Evolutionary conservation across 345 rosid genomes (phyloP).

Genomic region (Hibiscus mutabilis): DNA sequence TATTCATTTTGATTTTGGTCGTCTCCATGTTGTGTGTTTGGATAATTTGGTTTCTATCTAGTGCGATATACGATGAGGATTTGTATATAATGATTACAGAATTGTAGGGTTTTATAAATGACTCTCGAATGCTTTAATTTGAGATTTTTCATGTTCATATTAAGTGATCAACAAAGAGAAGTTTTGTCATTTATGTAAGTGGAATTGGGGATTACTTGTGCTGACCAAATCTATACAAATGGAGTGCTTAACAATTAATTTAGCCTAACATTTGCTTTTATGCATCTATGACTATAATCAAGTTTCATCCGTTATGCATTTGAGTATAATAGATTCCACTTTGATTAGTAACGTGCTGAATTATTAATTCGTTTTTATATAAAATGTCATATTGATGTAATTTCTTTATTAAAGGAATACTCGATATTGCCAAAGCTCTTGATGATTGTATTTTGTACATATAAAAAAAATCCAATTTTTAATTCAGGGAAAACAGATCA

Average conservation of each 20-base stretch:
- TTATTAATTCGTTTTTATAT: too few relatives aligned
- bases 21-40: background rate
- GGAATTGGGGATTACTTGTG: too few relatives aligned
- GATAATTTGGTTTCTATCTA: background rate
- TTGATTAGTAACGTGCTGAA: background rate
- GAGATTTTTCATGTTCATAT: too few relatives aligned
- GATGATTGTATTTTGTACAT: too few relatives aligned
- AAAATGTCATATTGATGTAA: background rate
- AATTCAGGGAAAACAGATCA: too few relatives aligned
- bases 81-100: conserved; percentile 2
- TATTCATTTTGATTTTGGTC: background rate
- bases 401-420: background rate
- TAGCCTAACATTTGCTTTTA: too few relatives aligned
- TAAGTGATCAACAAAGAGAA: too few relatives aligned
- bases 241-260: too few relatives aligned
- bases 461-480: too few relatives aligned
- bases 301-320: background rate
- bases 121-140: background rate
- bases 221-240: too few relatives aligned
- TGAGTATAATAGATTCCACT: background rate
- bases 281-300: too few relatives aligned
- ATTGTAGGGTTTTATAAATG: background rate
- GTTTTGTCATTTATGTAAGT: too few relatives aligned
- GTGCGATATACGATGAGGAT: background rate
- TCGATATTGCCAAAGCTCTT: background rate